Evolutionary conservation across 2,329 filamentous ascomycete genomes (phyloP), one percentile per base, ranked within the genome.

Genomic region (Chaetomium globosum): DNA sequence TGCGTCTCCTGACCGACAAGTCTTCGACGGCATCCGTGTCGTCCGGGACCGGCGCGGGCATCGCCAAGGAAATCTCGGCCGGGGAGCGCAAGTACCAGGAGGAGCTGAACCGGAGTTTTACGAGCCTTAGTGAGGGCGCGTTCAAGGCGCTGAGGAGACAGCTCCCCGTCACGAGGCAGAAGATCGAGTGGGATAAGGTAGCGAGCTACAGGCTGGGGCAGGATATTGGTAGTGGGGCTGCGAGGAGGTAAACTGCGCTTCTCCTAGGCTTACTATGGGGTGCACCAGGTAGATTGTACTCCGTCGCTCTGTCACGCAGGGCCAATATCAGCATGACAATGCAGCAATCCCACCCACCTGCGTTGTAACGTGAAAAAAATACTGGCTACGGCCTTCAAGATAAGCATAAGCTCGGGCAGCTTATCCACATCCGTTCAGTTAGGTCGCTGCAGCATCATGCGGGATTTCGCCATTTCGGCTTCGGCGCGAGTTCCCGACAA

Each of bases 101-200:
- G 77, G 93, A 97, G 75, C 81, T 99, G 71, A 99, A 98, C 81
- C 87, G 87, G 75, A 93, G 93, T 19, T 98, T 99, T 77, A 88
- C 88, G 16, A 89, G 84, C 70, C 81, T 99, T 75, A 95, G 92
- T 74, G 95, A 99, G 80, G 94, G 93, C 10, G 92, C 93, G 0
- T 99, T 99, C 81, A 99, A 98, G 85, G 87, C 89, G 1, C 79
- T 99, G 76, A 87, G 95, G 75, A 87, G 95, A 79, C 95, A 98
- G 80, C 81, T 99, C 76, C 95, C 95, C 0, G 93, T 99, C 66
- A 99, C 95, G 68, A 88, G 95, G 75, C 95, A 99, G 82, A 97
- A 97, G 85, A 94, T 99, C 72, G 95, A 99, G 80, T 99, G 95
- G 95, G 94, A 99, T 78, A 97, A 97, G 83, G 92, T 99, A 71